These are phyloP conservation scores for Gossypium gossypioides DNA, from an alignment of 441 rosid genomes.

Conservation along the genomic window DNA sequence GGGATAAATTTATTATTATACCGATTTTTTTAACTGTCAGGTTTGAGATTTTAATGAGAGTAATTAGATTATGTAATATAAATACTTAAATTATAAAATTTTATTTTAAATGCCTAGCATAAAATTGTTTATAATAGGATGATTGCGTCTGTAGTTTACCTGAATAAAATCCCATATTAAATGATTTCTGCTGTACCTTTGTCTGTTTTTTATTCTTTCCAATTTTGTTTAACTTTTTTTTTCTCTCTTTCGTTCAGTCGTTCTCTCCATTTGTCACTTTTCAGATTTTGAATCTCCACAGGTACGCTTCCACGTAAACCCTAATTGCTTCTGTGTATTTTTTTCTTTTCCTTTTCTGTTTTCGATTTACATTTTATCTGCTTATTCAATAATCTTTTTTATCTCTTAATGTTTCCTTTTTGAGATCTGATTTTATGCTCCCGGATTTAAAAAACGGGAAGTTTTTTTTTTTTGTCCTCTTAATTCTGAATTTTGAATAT, in stretches of 20 bases:
- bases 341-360: not conserved
- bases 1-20: too few relatives aligned
- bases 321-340: conserved; percentile 20
- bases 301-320: conserved; percentile 35
- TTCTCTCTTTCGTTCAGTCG: conserved; percentile 4
- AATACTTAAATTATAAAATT: too few relatives aligned
- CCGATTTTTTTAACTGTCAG: rapidly evolving
- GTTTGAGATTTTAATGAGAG: rapidly evolving
- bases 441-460: conserved; percentile 10
- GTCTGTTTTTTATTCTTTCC: not conserved
- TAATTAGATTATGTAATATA: too few relatives aligned
- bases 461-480: not conserved
- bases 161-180: not conserved
- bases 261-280: conserved; percentile 16
- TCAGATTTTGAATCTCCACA: conserved; percentile 11
- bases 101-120: too few relatives aligned
- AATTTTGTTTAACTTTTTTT: not conserved
- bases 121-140: too few relatives aligned
- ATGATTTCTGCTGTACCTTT: not conserved
- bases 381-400: not conserved
- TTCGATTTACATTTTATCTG: conserved; percentile 6
- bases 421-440: conserved; percentile 28
- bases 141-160: too few relatives aligned
- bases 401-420: conserved; percentile 19
- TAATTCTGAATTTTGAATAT: not conserved